These are phyloP conservation scores for Morella rubra DNA, from an alignment of 306 rosid species.

Conservation along the genomic window DNA sequence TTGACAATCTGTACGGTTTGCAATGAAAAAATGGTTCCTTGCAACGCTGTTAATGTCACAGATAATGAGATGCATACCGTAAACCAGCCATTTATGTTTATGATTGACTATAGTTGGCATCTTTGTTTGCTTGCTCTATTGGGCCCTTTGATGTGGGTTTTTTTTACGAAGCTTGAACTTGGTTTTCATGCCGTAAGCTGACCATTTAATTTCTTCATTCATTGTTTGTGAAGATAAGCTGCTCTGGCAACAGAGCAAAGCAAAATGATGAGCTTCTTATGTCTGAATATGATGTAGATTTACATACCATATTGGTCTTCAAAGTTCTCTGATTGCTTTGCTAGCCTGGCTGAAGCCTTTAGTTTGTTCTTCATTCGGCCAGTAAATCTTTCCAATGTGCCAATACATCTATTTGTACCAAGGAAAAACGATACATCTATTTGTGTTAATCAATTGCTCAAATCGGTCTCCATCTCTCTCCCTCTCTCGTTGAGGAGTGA, in stretches of 20 bases:
- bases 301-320: constrained; percentile 35
- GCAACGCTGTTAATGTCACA: constrained; percentile 24
- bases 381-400: too few relatives aligned
- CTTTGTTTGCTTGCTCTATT: too few relatives aligned
- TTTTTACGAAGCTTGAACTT: too few relatives aligned
- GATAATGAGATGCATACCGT: not conserved
- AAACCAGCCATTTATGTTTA: not conserved
- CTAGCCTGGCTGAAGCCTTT: not conserved
- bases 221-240: not conserved
- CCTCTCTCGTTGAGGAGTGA: too few relatives aligned
- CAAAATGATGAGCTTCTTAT: constrained; percentile 24
- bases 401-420: too few relatives aligned
- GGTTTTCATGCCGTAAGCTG: too few relatives aligned
- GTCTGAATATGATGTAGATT: constrained; percentile 44
- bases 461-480: too few relatives aligned
- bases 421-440: too few relatives aligned
- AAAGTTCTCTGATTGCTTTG: constrained; percentile 60
- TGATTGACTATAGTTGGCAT: not conserved
- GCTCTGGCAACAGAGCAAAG: constrained; percentile 7
- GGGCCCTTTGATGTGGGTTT: too few relatives aligned
- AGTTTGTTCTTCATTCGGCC: not conserved
- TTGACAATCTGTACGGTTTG: constrained; percentile 9
- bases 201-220: not conserved
- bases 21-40: not conserved
- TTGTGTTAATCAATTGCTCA: too few relatives aligned